Evolutionary conservation across 2,329 filamentous ascomycete genomes (phyloP), one percentile per base, ranked within the genome.

Genomic region (Aspergillus intermedius): DNA sequence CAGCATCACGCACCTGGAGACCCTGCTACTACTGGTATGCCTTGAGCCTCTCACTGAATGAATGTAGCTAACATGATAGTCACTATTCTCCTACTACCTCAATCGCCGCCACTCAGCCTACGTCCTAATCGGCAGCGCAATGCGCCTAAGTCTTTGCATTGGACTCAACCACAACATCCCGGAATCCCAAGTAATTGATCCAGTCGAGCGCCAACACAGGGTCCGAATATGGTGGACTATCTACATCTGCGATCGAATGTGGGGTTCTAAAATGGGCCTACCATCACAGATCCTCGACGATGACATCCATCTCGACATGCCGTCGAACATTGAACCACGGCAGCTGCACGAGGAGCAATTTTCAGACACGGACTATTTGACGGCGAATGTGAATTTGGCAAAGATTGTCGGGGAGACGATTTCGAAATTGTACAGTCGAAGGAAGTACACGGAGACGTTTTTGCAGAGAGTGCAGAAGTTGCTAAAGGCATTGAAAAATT

Each of bases 281-380:
- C 74, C 76, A 0, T 68, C 74, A 5, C 72, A 74, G 35, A 71
- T 78, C 5, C 67, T 69, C 10, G 75, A 78, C 45, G 68, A 74
- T 32, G 75, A 76, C 15, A 77, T 72, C 39, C 67, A 70, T 32
- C 58, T 67, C 23, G 65, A 70, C 46, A 61, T 70, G 54, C 69
- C 69, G 3, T 68, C 64, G 13, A 59, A 58, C 2, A 58, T 66
- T 5, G 56, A 53, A 10, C 63, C 67, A 2, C 52, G 53, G 13
- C 58, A 57, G 44, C 51, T 60, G 30, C 64, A 70, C 21, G 58
- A 62, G 17, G 63, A 67, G 48, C 67, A 72, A 45, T 66, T 71
- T 28, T 61, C 62, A 2, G 67, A 70, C 39, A 62, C 61, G 1
- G 65, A 65, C 3, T 67, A 67, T 47, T 59, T 69, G 45, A 62